Percentiles rank a stretch among this genome's conserved stretches.
phyloP scores from a whole-genome alignment of 225 moss, liverwort and hornwort genomes.

The Rhytidiadelphus loreus region DNA sequence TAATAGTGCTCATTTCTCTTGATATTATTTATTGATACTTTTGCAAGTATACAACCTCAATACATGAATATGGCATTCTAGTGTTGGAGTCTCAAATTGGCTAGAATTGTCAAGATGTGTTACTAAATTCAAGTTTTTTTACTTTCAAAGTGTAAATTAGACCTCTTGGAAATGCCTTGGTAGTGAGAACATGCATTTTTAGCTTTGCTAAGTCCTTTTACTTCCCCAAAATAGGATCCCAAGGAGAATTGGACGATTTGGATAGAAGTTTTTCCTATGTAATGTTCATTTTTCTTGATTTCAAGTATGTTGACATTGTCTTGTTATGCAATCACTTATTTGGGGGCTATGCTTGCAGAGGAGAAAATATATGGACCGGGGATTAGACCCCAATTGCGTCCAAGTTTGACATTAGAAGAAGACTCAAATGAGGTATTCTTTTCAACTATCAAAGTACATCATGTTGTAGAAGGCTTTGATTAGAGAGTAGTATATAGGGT shows the following conservation, averaged over 20 bases:
- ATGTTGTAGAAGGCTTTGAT: not conserved
- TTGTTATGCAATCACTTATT: not conserved
- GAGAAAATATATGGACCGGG: not conserved
- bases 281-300: not conserved
- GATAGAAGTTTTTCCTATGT: not conserved
- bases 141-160: too few species aligned
- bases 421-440: constrained; percentile 39
- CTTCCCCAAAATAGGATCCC: not conserved
- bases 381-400: constrained; percentile 23
- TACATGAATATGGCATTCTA: not conserved
- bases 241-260: not conserved
- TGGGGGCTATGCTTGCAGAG: not conserved
- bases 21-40: not conserved
- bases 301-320: not conserved
- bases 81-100: too few species aligned
- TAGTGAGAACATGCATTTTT: not conserved
- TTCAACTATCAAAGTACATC: not conserved
- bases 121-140: not conserved
- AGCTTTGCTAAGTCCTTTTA: not conserved
- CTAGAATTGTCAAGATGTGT: not conserved
- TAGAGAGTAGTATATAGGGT: not conserved
- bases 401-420: constrained; percentile 31
- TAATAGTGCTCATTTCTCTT: not conserved
- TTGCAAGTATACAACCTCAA: not conserved
- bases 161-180: too few species aligned